phyloP scores from a whole-genome alignment of 371 early-diverging fungal species.

The Circinella minor region DNA sequence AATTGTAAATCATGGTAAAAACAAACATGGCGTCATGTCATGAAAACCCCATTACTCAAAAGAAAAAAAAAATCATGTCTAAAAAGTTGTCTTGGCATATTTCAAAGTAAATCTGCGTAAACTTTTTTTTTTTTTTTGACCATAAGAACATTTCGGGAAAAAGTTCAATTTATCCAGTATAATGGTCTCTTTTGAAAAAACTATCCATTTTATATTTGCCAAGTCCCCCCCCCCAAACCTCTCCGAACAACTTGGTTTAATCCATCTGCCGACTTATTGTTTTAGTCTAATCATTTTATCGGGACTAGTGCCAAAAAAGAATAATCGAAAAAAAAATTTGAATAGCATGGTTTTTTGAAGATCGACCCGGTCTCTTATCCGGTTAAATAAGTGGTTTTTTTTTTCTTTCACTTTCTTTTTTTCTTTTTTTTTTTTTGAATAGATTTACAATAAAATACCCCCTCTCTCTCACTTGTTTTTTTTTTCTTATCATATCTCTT shows the following conservation, averaged over 20 bases:
- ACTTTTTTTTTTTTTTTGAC: too few species aligned
- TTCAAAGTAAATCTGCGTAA: too few species aligned
- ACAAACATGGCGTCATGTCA: too few species aligned
- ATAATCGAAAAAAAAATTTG: background rate
- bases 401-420: background rate
- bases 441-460: too few species aligned
- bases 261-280: background rate
- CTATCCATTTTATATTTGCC: too few species aligned
- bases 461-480: too few species aligned
- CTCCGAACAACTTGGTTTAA: background rate
- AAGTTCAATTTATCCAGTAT: background rate
- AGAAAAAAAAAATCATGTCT: too few species aligned
- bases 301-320: background rate
- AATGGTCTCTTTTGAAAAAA: background rate
- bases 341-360: background rate
- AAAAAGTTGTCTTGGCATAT: too few species aligned
- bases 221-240: background rate
- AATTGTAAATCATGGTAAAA: too few species aligned
- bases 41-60: too few species aligned
- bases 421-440: background rate
- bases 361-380: background rate
- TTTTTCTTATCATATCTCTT: background rate
- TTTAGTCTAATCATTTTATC: slow-evolving; percentile 7
- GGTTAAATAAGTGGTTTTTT: background rate
- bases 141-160: background rate